These are phyloP conservation scores for Canavalia ensiformis DNA, from an alignment of 306 rosid species.

Conservation along the genomic window DNA sequence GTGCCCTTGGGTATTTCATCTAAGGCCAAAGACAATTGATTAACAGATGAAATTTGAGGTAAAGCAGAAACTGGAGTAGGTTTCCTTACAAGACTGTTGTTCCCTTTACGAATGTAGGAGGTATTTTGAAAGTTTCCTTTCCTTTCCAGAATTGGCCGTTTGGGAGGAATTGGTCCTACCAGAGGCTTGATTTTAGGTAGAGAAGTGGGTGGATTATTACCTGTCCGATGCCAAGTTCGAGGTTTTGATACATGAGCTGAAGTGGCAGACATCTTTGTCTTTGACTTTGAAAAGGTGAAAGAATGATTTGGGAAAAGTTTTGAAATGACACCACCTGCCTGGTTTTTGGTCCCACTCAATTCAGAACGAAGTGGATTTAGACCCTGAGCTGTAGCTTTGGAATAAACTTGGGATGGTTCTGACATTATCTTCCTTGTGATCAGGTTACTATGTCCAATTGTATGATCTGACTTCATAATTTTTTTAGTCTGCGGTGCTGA, in stretches of 20 bases:
- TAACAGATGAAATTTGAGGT: slow-evolving; percentile 54
- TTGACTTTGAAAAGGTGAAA: slow-evolving; percentile 50
- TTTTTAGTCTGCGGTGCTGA: slow-evolving; percentile 45
- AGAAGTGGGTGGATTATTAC: slow-evolving; percentile 50
- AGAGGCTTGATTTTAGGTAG: slow-evolving; percentile 52
- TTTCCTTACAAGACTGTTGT: slow-evolving; percentile 88
- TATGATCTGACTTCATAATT: slow-evolving; percentile 49
- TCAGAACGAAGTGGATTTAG: slow-evolving; percentile 45
- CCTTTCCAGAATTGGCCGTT: slow-evolving; percentile 58
- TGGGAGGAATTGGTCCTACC: slow-evolving; percentile 56
- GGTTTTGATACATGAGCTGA: slow-evolving; percentile 63
- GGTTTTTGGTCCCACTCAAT: slow-evolving; percentile 57
- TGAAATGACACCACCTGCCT: slow-evolving; percentile 52
- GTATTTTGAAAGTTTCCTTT: slow-evolving; percentile 64
- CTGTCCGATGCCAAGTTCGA: slow-evolving; percentile 78
- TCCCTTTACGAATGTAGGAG: slow-evolving; percentile 94
- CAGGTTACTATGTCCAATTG: slow-evolving; percentile 48
- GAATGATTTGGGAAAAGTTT: slow-evolving; percentile 43
- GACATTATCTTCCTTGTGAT: slow-evolving; percentile 53
- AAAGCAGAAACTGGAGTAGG: slow-evolving; percentile 63
- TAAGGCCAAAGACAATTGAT: slow-evolving; percentile 55
- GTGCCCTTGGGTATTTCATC: slow-evolving; percentile 58
- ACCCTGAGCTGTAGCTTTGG: slow-evolving; percentile 56
- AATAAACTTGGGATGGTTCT: slow-evolving; percentile 54
- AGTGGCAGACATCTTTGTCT: slow-evolving; percentile 54